Base-by-base conservation (phyloP, 768 basidiomycete species). In the Lactifluus rugatus region DNA sequence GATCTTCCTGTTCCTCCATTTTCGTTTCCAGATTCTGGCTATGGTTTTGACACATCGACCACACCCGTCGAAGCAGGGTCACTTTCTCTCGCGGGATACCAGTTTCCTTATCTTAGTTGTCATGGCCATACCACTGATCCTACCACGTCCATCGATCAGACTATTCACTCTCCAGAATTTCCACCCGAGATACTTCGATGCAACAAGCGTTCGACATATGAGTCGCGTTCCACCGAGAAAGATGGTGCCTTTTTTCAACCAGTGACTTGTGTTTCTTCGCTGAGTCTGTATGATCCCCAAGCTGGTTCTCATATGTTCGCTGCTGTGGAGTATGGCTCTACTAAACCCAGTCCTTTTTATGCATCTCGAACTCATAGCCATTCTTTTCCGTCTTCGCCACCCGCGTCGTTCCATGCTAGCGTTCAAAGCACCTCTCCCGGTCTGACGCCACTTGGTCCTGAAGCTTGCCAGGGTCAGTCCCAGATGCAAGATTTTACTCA, bases 141-240 rank as follows among this genome's bases (percentile, higher is more conserved):
- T 14, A 50, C 66, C 17, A 65, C 65, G 8, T 65, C 72, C 23
- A 46, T 60, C 5, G 70, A 71, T 37, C 70, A 72, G 64, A 45
- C 65, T n/a, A 56, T 68, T n/a, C 69, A 68, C 45, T 61, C 62
- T 5, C 63, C 70, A 10, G 52, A 61, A 34, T 56, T 65, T 17
- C 70, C 72, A 16, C 67, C 67, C 21, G 66, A 68, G 17, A 44
- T 62, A 9, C 44, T 60, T 32, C 60, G 64, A 48, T 48, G 59
- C 8, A 66, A 67, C 52, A 57, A 48, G 21, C 44, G 60, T 6
- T 37, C 44, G 26, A 25, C 8, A 14, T 60, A 51, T 26, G 36
- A 49, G 28, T 26, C 21, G 14, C 57, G 50, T 42, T 49, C 11
- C 41, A 23, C 41, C 26, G 51, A 60, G 37, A 51, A 54, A 17